Evolutionary conservation across 257 asterid species (phyloP).

Genomic region (Craterostigma plantagineum): DNA sequence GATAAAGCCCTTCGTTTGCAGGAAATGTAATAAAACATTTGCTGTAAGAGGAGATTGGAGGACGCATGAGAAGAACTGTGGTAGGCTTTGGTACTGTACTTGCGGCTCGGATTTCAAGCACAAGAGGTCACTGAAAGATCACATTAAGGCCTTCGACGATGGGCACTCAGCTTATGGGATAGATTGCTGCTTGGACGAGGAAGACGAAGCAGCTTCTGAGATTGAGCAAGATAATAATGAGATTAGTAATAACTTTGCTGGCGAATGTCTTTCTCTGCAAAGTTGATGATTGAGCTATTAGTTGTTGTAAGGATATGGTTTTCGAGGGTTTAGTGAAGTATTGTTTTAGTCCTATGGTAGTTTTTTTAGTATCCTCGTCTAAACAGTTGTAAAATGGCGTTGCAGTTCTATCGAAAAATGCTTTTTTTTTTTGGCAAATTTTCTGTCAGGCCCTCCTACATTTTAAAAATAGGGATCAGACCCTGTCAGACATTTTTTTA

Average conservation of each 20-base stretch:
- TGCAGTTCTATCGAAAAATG: too few relatives aligned
- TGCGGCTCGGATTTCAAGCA: conserved; percentile 76
- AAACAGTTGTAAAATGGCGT: too few relatives aligned
- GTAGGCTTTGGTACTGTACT: conserved; percentile 73
- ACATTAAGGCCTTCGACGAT: conserved; percentile 54
- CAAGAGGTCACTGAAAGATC: conserved; percentile 73
- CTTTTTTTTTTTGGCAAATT: too few relatives aligned
- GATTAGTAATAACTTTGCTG: neutral
- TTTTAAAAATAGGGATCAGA: too few relatives aligned
- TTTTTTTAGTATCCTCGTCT: too few relatives aligned
- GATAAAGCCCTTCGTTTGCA: conserved; percentile 67
- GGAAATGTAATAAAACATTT: conserved; percentile 62
- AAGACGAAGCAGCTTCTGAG: conserved; percentile 69
- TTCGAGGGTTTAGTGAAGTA: too few relatives aligned
- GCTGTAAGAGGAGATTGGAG: conserved; percentile 89
- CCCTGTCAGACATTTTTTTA: too few relatives aligned
- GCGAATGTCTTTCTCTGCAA: too few relatives aligned
- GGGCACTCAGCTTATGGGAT: conserved; percentile 54
- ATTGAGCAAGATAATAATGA: conserved; percentile 37
- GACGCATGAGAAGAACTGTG: conserved; percentile 77
- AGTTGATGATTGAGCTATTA: too few relatives aligned
- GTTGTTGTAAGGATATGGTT: too few relatives aligned
- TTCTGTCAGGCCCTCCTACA: too few relatives aligned
- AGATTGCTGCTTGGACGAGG: conserved; percentile 36
- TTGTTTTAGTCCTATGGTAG: too few relatives aligned